Percentiles rank a stretch among this genome's conserved stretches.
These are phyloP conservation scores for Vanderwaltozyma tropicalis DNA, from an alignment of 805 yeast species.

Conservation along the genomic window DNA sequence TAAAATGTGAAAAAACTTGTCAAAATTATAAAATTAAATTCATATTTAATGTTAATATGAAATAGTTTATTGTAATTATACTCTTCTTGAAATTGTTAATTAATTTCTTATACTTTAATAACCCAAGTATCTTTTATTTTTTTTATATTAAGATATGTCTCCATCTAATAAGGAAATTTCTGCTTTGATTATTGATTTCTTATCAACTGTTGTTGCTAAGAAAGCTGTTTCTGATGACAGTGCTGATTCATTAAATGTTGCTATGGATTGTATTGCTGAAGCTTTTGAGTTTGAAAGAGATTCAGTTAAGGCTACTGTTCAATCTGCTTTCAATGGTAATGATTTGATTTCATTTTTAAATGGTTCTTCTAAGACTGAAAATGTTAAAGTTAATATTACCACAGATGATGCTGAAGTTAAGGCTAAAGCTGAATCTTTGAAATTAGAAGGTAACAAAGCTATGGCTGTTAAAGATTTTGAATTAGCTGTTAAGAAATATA, in stretches of 20 bases:
- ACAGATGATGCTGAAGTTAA: constrained; percentile 38
- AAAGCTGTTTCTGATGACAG: constrained; percentile 69
- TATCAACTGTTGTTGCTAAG: constrained; percentile 46
- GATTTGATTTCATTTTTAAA: constrained; percentile 28
- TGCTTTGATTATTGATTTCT: constrained; percentile 61
- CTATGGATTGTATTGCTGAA: constrained; percentile 64
- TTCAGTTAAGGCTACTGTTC: constrained; percentile 35
- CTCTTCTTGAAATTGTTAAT: too few relatives aligned
- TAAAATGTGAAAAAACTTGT: too few relatives aligned
- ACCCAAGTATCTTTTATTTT: too few relatives aligned
- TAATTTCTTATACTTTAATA: too few relatives aligned
- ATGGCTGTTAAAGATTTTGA: constrained; percentile 69
- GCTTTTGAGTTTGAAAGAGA: constrained; percentile 69
- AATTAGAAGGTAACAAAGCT: constrained; percentile 79
- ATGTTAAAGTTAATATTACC: constrained; percentile 34
- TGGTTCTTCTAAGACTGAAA: constrained; percentile 7
- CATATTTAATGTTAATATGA: too few relatives aligned
- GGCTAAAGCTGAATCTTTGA: constrained; percentile 73
- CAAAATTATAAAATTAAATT: too few relatives aligned
- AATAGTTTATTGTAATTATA: too few relatives aligned
- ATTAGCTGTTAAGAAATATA: constrained; percentile 65
- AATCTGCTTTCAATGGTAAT: constrained; percentile 37
- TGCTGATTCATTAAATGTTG: constrained; percentile 83
- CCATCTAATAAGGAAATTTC: constrained; percentile 56
- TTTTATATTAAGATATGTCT: too few relatives aligned